Base-by-base conservation (phyloP, 257 asterid genomes). In the Sherardia arvensis region DNA sequence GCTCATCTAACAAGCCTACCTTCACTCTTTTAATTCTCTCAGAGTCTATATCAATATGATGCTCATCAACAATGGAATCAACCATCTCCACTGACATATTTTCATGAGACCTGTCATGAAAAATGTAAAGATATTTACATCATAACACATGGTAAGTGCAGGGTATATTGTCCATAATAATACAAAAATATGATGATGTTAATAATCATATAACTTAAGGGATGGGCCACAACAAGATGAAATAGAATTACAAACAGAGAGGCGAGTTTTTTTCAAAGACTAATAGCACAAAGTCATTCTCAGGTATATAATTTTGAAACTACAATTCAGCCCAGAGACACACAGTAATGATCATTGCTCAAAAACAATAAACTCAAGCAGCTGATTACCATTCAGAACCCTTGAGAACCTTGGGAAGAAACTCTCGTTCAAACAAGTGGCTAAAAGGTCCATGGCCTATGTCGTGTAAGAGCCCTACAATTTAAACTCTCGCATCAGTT, bases 361-460 rank as follows among this genome's bases (percentile, higher is more conserved):
- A 15, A 66, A 32, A 15, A 3, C 15, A 25, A 56, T 45, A 28
- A 38, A 55, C 7, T 38, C 3, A 27, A 3, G 15, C 36, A 54
- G 47, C 12, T 4, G 34, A 68, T 81, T 89, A 89, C 99, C 97
- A 92, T 66, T 82, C 80, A 59, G 81, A 78, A 54, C 83, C 89
- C 49, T 55, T 51, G 61, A 66, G 67, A 74, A 86, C 95, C 74
- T 53, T 72, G 32, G 95, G 97, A 81, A 88, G 91, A 81, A 92
- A 89, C 64, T 89, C 99, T 0, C 81, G 87, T 66, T 92, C 99
- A 82, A 92, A 92, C 78, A 85, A 62, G 82, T 92, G 98, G 78
- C 97, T 92, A 67, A 87, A 84, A 72, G 98, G 97, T 68, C 99
- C 99, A 64, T 92, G 99, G 68, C 99, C 99, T 43, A 92, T 68